Percentiles rank a stretch among this genome's conserved stretches.
Evolutionary conservation across 2,329 filamentous ascomycete species (phyloP).

Genomic region (Stachybotrys chlorohalonatus): DNA sequence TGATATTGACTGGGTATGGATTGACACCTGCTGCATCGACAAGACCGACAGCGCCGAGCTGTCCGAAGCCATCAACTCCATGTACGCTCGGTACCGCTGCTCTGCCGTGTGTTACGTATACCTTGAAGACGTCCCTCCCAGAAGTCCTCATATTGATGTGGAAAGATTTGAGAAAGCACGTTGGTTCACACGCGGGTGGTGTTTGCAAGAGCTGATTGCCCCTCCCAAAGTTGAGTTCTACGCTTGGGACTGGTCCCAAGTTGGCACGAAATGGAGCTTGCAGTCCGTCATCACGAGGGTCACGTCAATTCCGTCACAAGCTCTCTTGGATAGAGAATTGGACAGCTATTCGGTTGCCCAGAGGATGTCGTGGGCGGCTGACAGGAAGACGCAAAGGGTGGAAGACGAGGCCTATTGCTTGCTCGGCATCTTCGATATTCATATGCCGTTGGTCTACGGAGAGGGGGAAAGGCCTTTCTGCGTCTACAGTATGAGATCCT

Average conservation of each 20-base stretch:
- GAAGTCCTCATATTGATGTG: background rate
- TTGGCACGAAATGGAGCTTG: slow-evolving; percentile 12
- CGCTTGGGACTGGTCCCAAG: slow-evolving; percentile 9
- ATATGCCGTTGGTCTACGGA: slow-evolving; percentile 11
- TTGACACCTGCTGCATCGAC: slow-evolving; percentile 11
- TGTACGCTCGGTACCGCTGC: slow-evolving; percentile 8
- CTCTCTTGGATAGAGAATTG: background rate
- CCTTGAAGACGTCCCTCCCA: slow-evolving; percentile 7
- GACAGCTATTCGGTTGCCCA: background rate
- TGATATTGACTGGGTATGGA: background rate
- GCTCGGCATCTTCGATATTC: slow-evolving; percentile 11
- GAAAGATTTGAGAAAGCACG: slow-evolving; percentile 4
- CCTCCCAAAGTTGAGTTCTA: slow-evolving; percentile 12
- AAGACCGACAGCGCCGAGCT: slow-evolving; percentile 9
- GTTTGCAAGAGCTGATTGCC: slow-evolving; percentile 13
- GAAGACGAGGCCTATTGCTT: slow-evolving; percentile 13
- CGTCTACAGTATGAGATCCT: slow-evolving; percentile 3
- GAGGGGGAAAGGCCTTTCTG: slow-evolving; percentile 6
- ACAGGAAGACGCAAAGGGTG: slow-evolving; percentile 6
- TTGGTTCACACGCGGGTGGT: slow-evolving; percentile 15
- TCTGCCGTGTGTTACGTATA: slow-evolving; percentile 11
- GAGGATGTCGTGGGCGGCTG: slow-evolving; percentile 9
- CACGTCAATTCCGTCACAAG: slow-evolving; percentile 6
- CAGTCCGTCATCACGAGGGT: slow-evolving; percentile 3
- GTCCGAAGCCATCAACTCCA: slow-evolving; percentile 7